A percentile compares a stretch with the other conserved stretches of the same genome.
Evolutionary conservation across 306 rosid species (phyloP).

Genomic region (Ochetophila trinervis): DNA sequence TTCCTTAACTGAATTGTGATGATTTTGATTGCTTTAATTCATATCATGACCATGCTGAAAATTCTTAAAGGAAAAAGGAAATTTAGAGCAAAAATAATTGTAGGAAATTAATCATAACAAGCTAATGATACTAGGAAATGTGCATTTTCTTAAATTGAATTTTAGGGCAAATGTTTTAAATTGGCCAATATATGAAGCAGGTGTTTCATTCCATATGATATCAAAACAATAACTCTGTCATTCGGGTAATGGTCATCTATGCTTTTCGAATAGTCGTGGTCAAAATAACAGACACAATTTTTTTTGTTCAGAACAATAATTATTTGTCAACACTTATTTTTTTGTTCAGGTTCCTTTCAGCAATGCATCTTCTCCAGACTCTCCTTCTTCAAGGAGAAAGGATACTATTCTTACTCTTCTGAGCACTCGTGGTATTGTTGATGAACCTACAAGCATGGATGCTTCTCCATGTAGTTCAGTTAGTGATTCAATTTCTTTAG

Average conservation of each 20-base stretch:
- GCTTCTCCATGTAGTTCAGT: constrained; percentile 37
- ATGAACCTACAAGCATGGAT: constrained; percentile 22
- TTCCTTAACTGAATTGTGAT: neutral
- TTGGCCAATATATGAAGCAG: too few relatives aligned
- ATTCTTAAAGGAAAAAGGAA: neutral
- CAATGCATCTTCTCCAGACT: constrained; percentile 4
- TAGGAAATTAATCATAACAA: neutral
- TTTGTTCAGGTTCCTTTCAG: constrained; percentile 18
- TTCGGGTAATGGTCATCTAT: too few relatives aligned
- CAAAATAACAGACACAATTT: too few relatives aligned
- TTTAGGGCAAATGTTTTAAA: too few relatives aligned
- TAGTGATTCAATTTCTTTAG: constrained; percentile 31
- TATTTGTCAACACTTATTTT: too few relatives aligned
- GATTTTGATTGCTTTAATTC: neutral
- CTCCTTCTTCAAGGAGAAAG: constrained; percentile 21
- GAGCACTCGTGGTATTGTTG: constrained; percentile 5
- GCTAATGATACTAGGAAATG: neutral
- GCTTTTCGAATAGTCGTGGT: too few relatives aligned
- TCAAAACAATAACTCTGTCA: too few relatives aligned
- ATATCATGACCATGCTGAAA: neutral
- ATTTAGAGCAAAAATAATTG: neutral
- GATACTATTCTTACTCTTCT: constrained; percentile 19
- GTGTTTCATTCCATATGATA: too few relatives aligned
- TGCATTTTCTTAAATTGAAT: neutral
- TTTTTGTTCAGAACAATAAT: too few relatives aligned